Conservation (phyloP, 2,329 filamentous ascomycete genomes). For the Penicillium sp. region DNA sequence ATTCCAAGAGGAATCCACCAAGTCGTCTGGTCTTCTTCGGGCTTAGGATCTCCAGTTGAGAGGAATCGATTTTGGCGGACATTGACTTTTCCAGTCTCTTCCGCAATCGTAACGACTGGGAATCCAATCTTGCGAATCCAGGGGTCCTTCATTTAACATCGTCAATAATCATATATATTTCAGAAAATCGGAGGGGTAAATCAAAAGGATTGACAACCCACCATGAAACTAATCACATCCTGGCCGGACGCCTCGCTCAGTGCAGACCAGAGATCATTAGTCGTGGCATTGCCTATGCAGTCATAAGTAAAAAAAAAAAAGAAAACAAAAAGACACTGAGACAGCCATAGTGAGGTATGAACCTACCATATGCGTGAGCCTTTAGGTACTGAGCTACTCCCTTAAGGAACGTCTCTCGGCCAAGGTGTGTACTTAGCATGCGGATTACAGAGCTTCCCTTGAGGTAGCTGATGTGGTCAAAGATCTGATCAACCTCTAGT, state of each 20-base stretch:
- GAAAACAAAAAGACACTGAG: neutral
- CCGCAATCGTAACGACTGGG: conserved; percentile 83
- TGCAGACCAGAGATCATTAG: conserved; percentile 87
- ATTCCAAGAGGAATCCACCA: conserved; percentile 96
- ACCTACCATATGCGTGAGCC: conserved; percentile 76
- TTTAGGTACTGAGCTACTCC: conserved; percentile 91
- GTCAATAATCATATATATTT: conserved; percentile 15
- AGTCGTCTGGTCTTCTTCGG: conserved; percentile 86
- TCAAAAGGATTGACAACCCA: conserved; percentile 27
- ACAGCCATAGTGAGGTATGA: too few relatives aligned
- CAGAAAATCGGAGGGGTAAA: neutral
- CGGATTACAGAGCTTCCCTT: conserved; percentile 96
- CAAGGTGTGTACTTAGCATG: conserved; percentile 92
- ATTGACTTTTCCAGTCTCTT: conserved; percentile 80
- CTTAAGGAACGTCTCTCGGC: conserved; percentile 83
- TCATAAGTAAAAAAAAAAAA: neutral
- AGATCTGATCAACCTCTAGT: conserved; percentile 96
- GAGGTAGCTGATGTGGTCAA: conserved; percentile 93
- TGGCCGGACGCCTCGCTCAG: conserved; percentile 85
- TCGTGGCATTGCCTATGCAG: conserved; percentile 74
- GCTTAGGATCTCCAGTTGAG: conserved; percentile 85
- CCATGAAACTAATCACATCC: conserved; percentile 86
- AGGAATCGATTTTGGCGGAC: conserved; percentile 89
- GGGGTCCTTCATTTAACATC: conserved; percentile 56
- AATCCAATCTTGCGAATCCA: conserved; percentile 98